Conservation (phyloP, 768 basidiomycete genomes). For the Macrolepiota fuliginosa region DNA sequence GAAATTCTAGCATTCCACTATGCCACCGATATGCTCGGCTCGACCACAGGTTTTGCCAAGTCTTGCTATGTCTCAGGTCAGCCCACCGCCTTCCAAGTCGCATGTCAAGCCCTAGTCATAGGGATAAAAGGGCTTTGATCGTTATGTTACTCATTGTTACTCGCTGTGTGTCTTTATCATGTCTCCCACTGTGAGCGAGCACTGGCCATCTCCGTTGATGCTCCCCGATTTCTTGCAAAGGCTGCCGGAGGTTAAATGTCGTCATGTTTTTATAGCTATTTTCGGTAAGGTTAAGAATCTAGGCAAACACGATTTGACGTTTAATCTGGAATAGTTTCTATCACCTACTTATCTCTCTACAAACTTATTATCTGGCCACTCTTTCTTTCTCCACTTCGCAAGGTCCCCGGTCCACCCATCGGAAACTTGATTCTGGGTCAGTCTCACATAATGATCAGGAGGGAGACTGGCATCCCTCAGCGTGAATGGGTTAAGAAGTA, state of each 20-base stretch:
- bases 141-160: too few species aligned
- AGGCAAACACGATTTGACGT: neutral
- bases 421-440: conserved; percentile 33
- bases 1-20: too few species aligned
- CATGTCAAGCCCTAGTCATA: too few species aligned
- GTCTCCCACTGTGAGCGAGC: conserved; percentile 3
- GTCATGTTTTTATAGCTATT: neutral
- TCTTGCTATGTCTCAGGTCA: too few species aligned
- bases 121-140: too few species aligned
- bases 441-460: conserved; percentile 31
- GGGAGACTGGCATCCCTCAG: conserved; percentile 42
- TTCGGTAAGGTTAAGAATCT: neutral
- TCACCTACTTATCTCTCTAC: conserved; percentile 16
- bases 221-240: neutral
- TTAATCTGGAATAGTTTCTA: neutral
- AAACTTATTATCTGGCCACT: conserved; percentile 29
- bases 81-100: too few species aligned
- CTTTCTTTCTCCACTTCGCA: conserved; percentile 27
- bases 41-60: too few species aligned
- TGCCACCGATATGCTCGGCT: too few species aligned
- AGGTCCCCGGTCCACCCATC: conserved; percentile 25
- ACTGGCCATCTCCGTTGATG: neutral
- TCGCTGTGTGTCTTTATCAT: too few species aligned
- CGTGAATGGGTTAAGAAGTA: conserved; percentile 45
- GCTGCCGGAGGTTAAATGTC: neutral